These are phyloP conservation scores for Kodamaea arcana DNA, from an alignment of 1,139 yeast genomes.

Conservation along the genomic window DNA sequence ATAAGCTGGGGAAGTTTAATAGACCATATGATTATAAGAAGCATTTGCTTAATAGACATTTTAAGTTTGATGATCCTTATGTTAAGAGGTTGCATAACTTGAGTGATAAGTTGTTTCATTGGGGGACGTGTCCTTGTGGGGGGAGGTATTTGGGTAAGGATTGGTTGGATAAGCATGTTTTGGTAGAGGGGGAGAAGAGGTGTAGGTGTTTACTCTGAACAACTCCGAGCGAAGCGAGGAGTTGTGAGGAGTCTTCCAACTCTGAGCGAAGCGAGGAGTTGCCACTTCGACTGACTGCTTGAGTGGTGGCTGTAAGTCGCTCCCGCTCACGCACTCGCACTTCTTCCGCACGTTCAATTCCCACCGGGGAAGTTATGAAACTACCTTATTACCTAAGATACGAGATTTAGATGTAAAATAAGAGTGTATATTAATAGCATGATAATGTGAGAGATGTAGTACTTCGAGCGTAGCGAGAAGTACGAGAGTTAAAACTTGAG, in stretches of 20 bases:
- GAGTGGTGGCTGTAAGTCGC: too few relatives aligned
- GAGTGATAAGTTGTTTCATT: conserved; percentile 47
- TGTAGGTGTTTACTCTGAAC: conserved; percentile 32
- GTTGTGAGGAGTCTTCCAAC: not conserved
- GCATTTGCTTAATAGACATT: conserved; percentile 61
- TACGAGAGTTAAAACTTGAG: too few relatives aligned
- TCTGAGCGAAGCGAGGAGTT: not conserved
- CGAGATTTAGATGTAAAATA: too few relatives aligned
- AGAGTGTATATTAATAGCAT: too few relatives aligned
- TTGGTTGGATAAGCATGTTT: conserved; percentile 58
- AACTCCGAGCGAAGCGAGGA: not conserved
- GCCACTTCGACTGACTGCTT: too few relatives aligned
- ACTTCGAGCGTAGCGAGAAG: too few relatives aligned
- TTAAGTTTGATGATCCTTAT: conserved; percentile 48
- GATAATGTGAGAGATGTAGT: too few relatives aligned
- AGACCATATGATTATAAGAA: conserved; percentile 69
- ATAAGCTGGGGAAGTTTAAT: conserved; percentile 56
- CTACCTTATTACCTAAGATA: too few relatives aligned
- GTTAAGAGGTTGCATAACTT: conserved; percentile 50
- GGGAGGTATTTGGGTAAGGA: conserved; percentile 42
- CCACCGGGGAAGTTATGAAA: too few relatives aligned
- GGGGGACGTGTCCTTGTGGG: conserved; percentile 62
- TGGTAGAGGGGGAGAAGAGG: conserved; percentile 27
- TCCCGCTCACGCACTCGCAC: too few relatives aligned
- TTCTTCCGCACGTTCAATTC: too few relatives aligned